phyloP scores from a whole-genome alignment of 1,284 basidiomycete species.

The Ustilago trichophora region DNA sequence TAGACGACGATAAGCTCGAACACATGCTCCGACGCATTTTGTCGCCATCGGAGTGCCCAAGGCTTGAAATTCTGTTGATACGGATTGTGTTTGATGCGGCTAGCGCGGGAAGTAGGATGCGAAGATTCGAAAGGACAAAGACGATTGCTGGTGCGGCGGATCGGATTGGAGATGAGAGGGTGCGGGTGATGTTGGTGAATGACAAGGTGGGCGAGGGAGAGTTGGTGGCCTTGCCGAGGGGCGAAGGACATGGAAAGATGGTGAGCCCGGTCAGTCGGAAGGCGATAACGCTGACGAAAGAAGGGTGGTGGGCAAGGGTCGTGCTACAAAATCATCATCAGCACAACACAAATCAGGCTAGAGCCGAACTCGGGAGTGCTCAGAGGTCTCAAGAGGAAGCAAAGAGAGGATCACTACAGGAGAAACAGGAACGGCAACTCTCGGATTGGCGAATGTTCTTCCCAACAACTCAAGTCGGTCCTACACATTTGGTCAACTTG shows the following conservation, averaged over 20 bases:
- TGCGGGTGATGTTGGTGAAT: conserved; percentile 31
- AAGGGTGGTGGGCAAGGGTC: conserved; percentile 39
- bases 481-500: conserved; percentile 20
- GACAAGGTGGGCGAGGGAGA: conserved; percentile 23
- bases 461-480: conserved; percentile 20
- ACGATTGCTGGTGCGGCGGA: conserved; percentile 45
- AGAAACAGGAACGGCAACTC: conserved; percentile 1
- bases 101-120: conserved; percentile 28
- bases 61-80: conserved; percentile 26
- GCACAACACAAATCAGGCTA: too few relatives aligned
- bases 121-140: conserved; percentile 42
- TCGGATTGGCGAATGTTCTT: conserved; percentile 37
- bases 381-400: neutral
- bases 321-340: conserved; percentile 23
- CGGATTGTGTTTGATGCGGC: conserved; percentile 37
- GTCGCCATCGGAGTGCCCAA: conserved; percentile 17
- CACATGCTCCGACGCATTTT: conserved; percentile 47
- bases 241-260: neutral
- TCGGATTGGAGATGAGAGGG: conserved; percentile 35
- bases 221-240: conserved; percentile 4
- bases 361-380: too few relatives aligned
- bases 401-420: neutral
- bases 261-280: conserved; percentile 18
- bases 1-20: conserved; percentile 51
- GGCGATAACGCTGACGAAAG: conserved; percentile 26